A percentile compares a stretch with the other conserved stretches of the same genome.
Evolutionary conservation across 1,139 yeast species (phyloP).

Genomic region (Scheffersomyces stambukii): DNA sequence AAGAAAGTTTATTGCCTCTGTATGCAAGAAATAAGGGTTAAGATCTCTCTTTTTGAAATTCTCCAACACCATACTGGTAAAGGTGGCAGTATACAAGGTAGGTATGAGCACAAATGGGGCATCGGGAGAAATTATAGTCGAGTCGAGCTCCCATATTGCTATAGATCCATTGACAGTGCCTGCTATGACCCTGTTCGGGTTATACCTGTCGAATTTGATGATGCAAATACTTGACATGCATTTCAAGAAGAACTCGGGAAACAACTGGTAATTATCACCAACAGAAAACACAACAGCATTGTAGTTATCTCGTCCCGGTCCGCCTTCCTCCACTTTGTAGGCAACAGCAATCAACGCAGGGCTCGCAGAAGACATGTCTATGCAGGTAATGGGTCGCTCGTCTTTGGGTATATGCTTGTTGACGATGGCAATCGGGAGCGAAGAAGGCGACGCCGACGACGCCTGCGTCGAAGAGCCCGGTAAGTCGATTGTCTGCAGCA

Average conservation of each 20-base stretch:
- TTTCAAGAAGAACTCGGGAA: conserved; percentile 49
- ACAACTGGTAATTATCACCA: conserved; percentile 9
- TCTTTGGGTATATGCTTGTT: background rate
- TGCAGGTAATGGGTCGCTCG: conserved; percentile 26
- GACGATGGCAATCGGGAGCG: background rate
- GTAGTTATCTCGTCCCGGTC: too few species aligned
- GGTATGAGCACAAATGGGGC: conserved; percentile 17
- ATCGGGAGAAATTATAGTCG: conserved; percentile 5
- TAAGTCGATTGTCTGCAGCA: conserved; percentile 8
- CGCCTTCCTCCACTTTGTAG: conserved; percentile 11
- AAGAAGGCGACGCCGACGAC: background rate
- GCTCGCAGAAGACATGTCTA: conserved; percentile 39
- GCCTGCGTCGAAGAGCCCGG: background rate
- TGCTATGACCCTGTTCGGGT: conserved; percentile 28
- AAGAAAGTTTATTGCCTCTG: conserved; percentile 7
- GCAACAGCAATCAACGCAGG: conserved; percentile 41
- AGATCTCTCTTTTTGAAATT: background rate
- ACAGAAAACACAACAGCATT: conserved; percentile 34
- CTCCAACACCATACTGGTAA: too few species aligned
- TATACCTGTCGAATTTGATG: conserved; percentile 34
- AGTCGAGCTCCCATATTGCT: conserved; percentile 35
- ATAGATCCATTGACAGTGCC: conserved; percentile 35
- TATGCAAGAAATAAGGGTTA: conserved; percentile 6
- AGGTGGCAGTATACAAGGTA: conserved; percentile 4
- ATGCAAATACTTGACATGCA: conserved; percentile 39